Conservation (phyloP, 2,329 filamentous ascomycete species). For the Aureobasidium uvarum region DNA sequence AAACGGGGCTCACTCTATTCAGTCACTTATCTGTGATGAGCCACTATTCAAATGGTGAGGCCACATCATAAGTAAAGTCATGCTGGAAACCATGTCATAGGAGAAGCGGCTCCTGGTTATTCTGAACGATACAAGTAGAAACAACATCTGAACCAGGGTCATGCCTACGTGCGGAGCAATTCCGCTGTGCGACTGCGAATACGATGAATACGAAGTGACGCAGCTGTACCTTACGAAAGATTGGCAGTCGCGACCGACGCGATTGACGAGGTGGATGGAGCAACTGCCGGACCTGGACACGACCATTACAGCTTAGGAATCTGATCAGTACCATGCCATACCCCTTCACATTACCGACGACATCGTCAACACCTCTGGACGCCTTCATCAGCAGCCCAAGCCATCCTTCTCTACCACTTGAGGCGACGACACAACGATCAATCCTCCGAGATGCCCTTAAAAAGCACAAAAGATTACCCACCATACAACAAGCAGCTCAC, state of each 20-base stretch:
- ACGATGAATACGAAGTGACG: slow-evolving; percentile 3
- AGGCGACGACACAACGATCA: slow-evolving; percentile 77
- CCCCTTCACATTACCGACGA: slow-evolving; percentile 83
- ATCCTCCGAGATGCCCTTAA: slow-evolving; percentile 82
- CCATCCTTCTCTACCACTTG: slow-evolving; percentile 83
- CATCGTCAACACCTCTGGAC: slow-evolving; percentile 80
- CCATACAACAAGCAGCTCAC: slow-evolving; percentile 66
- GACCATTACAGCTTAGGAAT: too few relatives aligned
- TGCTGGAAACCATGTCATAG: not conserved
- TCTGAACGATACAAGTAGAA: not conserved
- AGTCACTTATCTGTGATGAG: too few relatives aligned
- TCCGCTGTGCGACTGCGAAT: not conserved
- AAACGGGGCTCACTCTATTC: too few relatives aligned
- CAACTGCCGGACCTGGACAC: not conserved
- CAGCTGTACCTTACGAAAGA: not conserved
- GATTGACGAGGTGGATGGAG: not conserved
- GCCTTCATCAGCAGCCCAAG: slow-evolving; percentile 73
- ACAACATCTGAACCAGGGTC: not conserved
- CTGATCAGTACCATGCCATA: slow-evolving; percentile 68
- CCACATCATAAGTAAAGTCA: too few relatives aligned
- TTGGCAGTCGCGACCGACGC: slow-evolving; percentile 13
- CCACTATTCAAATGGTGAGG: too few relatives aligned
- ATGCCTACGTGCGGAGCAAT: not conserved
- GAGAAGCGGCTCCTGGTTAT: not conserved
- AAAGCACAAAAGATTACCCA: slow-evolving; percentile 80